Evolutionary conservation across 257 asterid genomes (phyloP).

Genomic region (Cordia subcordata): DNA sequence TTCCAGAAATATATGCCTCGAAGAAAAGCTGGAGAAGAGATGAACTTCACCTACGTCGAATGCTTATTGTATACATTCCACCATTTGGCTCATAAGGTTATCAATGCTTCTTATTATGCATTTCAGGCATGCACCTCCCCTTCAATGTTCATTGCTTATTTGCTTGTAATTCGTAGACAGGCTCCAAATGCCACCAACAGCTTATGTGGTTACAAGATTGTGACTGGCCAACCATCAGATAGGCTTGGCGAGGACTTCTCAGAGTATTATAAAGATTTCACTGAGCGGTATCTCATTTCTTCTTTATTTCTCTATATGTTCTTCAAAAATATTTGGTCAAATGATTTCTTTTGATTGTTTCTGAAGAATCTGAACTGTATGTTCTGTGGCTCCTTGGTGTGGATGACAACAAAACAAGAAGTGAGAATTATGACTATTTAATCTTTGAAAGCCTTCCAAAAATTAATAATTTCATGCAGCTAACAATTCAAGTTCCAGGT

Average conservation of each 20-base stretch:
- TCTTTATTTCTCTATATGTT: not conserved
- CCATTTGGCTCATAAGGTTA: conserved; percentile 86
- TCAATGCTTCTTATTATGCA: conserved; percentile 12
- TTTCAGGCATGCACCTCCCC: not conserved
- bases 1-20: conserved; percentile 84
- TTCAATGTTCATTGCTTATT: conserved; percentile 10
- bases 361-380: too few species aligned
- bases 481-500: too few species aligned
- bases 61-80: conserved; percentile 84
- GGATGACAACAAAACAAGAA: too few species aligned
- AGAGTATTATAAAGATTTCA: conserved; percentile 60
- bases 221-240: conserved; percentile 97
- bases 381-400: too few species aligned
- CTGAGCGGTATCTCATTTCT: conserved; percentile 62
- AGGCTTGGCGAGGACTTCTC: conserved; percentile 98
- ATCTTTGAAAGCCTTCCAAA: too few species aligned
- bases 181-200: conserved; percentile 91
- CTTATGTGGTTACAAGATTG: conserved; percentile 89
- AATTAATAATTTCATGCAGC: too few species aligned
- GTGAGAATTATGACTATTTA: too few species aligned
- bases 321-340: too few species aligned
- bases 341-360: too few species aligned
- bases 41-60: conserved; percentile 84
- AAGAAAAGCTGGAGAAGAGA: conserved; percentile 75
- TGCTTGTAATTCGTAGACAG: conserved; percentile 37